Evolutionary conservation across 2,329 filamentous ascomycete genomes (phyloP).

Genomic region (Rhynchosporium agropyri): DNA sequence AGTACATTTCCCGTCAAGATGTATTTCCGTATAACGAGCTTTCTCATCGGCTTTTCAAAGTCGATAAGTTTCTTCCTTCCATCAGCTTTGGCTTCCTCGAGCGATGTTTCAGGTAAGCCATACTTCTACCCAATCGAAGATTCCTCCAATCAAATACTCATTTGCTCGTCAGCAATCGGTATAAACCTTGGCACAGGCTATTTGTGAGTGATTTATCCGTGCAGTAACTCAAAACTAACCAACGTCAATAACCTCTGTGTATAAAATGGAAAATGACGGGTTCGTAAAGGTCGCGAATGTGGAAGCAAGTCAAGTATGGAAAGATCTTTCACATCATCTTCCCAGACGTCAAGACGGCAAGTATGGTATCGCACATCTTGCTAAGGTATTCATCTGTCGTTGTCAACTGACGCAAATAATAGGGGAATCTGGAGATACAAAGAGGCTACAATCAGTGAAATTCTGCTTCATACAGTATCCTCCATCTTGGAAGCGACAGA

Average conservation of each 20-base stretch:
- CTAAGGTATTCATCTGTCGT: background rate
- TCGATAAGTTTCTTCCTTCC: background rate
- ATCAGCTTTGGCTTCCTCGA: conserved; percentile 3
- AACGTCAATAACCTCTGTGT: background rate
- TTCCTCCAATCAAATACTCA: background rate
- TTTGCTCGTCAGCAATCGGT: conserved; percentile 1
- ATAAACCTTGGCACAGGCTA: conserved; percentile 6
- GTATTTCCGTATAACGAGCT: background rate
- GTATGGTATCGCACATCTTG: background rate
- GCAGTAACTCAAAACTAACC: background rate
- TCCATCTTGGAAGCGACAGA: background rate
- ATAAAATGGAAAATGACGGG: background rate
- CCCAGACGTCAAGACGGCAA: background rate
- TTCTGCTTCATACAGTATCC: background rate
- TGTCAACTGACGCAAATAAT: background rate
- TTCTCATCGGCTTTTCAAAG: background rate
- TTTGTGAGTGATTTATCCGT: background rate
- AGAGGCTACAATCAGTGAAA: background rate
- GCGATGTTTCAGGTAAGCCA: conserved; percentile 1
- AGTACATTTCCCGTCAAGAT: background rate
- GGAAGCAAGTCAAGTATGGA: background rate
- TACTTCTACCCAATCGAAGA: background rate
- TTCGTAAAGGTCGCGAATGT: background rate
- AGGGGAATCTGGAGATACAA: background rate
- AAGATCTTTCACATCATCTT: background rate